Evolutionary conservation across 192 early-diverging fungal species (phyloP).

Genomic region (Kappamyces sp.): DNA sequence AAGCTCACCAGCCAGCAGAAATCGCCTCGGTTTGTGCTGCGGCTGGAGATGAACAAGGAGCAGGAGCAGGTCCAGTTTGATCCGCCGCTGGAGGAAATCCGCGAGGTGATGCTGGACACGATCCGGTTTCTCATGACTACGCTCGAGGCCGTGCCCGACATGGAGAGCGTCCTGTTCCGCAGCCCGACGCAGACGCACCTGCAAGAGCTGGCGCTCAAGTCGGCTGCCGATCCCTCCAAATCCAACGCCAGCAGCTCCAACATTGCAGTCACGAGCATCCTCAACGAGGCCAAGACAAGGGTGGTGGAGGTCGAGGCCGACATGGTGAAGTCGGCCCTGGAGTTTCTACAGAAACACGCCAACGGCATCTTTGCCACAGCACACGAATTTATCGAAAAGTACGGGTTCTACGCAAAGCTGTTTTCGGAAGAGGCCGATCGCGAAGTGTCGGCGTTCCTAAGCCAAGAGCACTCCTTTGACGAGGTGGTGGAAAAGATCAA

Average conservation of each 20-base stretch:
- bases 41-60: slow-evolving; percentile 33
- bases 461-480: slow-evolving; percentile 44
- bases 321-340: slow-evolving; percentile 24
- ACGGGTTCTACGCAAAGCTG: slow-evolving; percentile 38
- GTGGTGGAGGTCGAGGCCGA: slow-evolving; percentile 30
- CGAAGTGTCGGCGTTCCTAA: slow-evolving; percentile 35
- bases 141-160: slow-evolving; percentile 39
- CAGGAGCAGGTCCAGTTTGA: slow-evolving; percentile 44
- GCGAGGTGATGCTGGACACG: slow-evolving; percentile 40
- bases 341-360: slow-evolving; percentile 28
- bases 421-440: slow-evolving; percentile 28
- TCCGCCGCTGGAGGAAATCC: slow-evolving; percentile 45
- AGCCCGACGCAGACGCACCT: slow-evolving; percentile 18
- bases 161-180: slow-evolving; percentile 37
- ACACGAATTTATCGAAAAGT: slow-evolving; percentile 34
- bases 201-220: slow-evolving; percentile 8
- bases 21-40: slow-evolving; percentile 38
- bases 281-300: slow-evolving; percentile 15
- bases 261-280: slow-evolving; percentile 12
- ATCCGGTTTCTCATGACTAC: slow-evolving; percentile 41
- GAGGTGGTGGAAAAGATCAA: slow-evolving; percentile 53
- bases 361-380: slow-evolving; percentile 41
- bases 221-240: neutral
- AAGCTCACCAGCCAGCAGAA: slow-evolving; percentile 9
- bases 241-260: slow-evolving; percentile 8